phyloP scores from a whole-genome alignment of 148 eudicot species.

The Rhododendron ovatum region DNA sequence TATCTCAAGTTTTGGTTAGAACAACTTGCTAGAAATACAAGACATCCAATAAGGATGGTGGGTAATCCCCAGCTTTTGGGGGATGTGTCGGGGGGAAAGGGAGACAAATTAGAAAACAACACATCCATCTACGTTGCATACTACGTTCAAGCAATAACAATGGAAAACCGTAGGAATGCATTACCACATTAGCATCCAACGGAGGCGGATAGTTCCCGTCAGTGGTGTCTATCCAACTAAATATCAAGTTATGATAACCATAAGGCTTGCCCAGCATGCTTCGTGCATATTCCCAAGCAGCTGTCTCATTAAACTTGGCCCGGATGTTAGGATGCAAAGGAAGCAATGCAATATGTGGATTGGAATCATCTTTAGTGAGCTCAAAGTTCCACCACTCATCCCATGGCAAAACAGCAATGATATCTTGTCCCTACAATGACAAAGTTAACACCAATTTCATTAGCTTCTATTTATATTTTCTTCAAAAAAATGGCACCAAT shows the following conservation, averaged over 20 bases:
- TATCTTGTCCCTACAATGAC: conserved; percentile 65
- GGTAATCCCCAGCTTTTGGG: not conserved
- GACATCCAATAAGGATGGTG: not conserved
- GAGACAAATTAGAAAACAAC: not conserved
- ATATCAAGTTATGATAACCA: conserved; percentile 89
- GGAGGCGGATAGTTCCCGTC: conserved; percentile 83
- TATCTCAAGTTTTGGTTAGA: not conserved
- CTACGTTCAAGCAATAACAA: not conserved
- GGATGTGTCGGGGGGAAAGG: not conserved
- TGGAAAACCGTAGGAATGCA: not conserved
- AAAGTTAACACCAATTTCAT: not conserved
- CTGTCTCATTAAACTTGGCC: conserved; percentile 75
- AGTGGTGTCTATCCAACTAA: conserved; percentile 97
- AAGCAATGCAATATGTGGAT: conserved; percentile 91
- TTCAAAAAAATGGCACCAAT: not conserved
- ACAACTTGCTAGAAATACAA: not conserved
- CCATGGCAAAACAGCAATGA: conserved; percentile 90
- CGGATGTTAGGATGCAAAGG: conserved; percentile 82
- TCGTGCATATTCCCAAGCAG: conserved; percentile 93
- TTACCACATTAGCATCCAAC: conserved; percentile 49
- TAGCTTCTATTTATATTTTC: not conserved
- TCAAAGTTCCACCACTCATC: conserved; percentile 98
- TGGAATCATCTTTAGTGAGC: conserved; percentile 64
- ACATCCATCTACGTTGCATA: not conserved
- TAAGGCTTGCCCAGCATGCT: conserved; percentile 83